phyloP scores from a whole-genome alignment of 2,329 filamentous ascomycete genomes.

The Botrytis sinoallii region DNA sequence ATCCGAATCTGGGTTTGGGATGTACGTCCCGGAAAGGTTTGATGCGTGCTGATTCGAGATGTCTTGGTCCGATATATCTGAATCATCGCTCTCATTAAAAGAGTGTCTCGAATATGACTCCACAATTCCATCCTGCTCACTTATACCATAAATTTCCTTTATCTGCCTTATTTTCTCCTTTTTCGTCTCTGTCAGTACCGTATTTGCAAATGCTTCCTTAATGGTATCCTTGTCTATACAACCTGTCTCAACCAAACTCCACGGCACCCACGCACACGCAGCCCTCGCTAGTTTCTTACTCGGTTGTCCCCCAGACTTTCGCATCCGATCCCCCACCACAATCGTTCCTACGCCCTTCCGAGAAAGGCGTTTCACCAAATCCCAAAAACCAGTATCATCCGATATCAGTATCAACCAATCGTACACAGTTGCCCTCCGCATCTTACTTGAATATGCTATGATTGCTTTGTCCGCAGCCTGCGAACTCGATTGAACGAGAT shows the following conservation, averaged over 20 bases:
- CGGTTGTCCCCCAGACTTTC: neutral
- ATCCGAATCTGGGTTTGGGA: neutral
- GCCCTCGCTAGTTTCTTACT: neutral
- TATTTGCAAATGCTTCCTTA: neutral
- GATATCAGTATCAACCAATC: constrained; percentile 6
- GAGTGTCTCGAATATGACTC: neutral
- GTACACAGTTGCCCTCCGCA: neutral
- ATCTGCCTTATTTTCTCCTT: neutral
- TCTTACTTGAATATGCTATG: neutral
- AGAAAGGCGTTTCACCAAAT: neutral
- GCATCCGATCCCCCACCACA: neutral
- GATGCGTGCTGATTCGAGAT: neutral
- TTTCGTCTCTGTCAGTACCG: neutral
- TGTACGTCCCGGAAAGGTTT: neutral
- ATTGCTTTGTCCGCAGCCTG: neutral
- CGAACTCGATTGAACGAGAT: neutral
- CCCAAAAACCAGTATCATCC: neutral
- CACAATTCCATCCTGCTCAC: neutral
- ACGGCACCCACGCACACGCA: neutral
- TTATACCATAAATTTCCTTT: neutral
- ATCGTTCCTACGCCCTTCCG: neutral
- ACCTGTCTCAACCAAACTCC: neutral
- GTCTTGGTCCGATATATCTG: neutral
- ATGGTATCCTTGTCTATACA: neutral
- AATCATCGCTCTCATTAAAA: neutral